These are phyloP conservation scores for Penicillium sp. DNA, from an alignment of 2,329 filamentous ascomycete genomes.

Conservation along the genomic window DNA sequence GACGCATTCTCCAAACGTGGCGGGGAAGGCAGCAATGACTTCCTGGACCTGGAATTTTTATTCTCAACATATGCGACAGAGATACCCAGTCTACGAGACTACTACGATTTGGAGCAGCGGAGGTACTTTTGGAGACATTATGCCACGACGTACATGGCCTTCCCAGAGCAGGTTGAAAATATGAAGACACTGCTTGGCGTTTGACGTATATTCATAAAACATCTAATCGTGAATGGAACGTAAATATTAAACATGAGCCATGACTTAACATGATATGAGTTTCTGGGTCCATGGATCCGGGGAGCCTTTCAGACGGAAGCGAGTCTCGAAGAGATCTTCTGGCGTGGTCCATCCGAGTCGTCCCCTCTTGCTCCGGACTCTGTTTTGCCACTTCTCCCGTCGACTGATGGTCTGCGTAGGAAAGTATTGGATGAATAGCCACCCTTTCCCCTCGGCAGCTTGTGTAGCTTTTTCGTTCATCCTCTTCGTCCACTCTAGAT, in stretches of 20 bases:
- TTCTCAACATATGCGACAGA: conserved; percentile 18
- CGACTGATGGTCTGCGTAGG: conserved; percentile 23
- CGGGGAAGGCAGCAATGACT: conserved; percentile 20
- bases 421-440: conserved; percentile 26
- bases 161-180: conserved; percentile 20
- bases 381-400: conserved; percentile 25
- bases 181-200: conserved; percentile 18
- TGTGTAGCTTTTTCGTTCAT: conserved; percentile 24
- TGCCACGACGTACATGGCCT: conserved; percentile 15
- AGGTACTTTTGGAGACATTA: conserved; percentile 19
- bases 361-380: conserved; percentile 26
- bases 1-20: conserved; percentile 18
- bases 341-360: conserved; percentile 29
- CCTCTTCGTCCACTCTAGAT: conserved; percentile 26
- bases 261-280: conserved; percentile 18
- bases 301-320: conserved; percentile 26
- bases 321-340: conserved; percentile 24
- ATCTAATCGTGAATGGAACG: conserved; percentile 5
- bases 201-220: conserved; percentile 1
- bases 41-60: conserved; percentile 19
- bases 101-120: conserved; percentile 16
- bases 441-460: conserved; percentile 23
- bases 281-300: conserved; percentile 29
- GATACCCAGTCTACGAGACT: conserved; percentile 17
- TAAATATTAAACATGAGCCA: conserved; percentile 8